Evolutionary conservation across 768 basidiomycete species (phyloP), one percentile per base, ranked within the genome.

Genomic region (Peribolospora kevripleyi): DNA sequence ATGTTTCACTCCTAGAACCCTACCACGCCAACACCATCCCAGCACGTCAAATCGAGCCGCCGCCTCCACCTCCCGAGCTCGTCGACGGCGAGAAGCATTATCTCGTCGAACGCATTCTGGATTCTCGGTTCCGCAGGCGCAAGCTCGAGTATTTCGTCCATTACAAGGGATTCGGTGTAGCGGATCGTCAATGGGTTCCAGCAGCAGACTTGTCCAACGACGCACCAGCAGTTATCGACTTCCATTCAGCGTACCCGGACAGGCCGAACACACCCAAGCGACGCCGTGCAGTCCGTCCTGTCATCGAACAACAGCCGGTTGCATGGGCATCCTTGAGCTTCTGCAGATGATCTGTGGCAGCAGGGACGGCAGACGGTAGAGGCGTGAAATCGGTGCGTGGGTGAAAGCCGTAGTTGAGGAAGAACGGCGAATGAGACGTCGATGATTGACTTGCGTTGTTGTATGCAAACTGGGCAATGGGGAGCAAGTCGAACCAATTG

Each of bases 401-500:
- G 37, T 60, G 38, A 36, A 36, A 60, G 13, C 58, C 58, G 42
- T 50, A 47, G 49, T 56, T 57, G n/a, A 52, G 52, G 40, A 53
- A 56, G 61, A 61, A 62, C n/a, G 71, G 72, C 0, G 70, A 59
- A 5, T 61, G 39, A 1, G 59, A 54, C 0, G 67, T 72, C 0
- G 68, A 53, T 0, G 64, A 55, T 37, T 70, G 65, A 2, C 47
- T n/a, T 0, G 62, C 47, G 55, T 69, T 64, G 54, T 71, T 70
- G 55, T 71, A 68, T 0, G 63, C 53, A 46, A 70, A 70, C 46
- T 67, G 63, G 0, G 70, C 67, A 0, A 68, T 48, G 0, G 68
- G 50, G 0, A 73, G 59, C 54, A 67, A 66, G 1, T 65, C 57
- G 25, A 25, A 25, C 72, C 72, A 73, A 42, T 70, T 63, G 3